These are phyloP conservation scores for Fusarium praegraminearum DNA, from an alignment of 2,329 filamentous ascomycete genomes.

Conservation along the genomic window DNA sequence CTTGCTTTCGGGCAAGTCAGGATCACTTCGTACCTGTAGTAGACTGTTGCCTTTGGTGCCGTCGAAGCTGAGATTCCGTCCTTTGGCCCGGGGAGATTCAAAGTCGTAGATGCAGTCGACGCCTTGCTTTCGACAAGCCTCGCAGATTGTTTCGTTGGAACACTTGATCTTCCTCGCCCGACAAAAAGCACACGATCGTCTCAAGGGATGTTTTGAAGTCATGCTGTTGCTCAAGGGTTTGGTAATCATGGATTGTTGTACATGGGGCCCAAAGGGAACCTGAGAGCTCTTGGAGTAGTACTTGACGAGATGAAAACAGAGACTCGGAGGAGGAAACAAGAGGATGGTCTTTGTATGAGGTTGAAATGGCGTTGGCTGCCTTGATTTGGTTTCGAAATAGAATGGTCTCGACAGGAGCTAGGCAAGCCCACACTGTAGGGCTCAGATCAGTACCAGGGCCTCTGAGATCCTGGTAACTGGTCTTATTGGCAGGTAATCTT, in stretches of 20 bases:
- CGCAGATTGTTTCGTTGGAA: constrained; percentile 55
- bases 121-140: constrained; percentile 53
- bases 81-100: constrained; percentile 50
- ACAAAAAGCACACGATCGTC: constrained; percentile 54
- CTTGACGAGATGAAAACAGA: constrained; percentile 1
- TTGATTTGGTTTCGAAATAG: constrained; percentile 30
- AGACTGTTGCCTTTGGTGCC: constrained; percentile 35
- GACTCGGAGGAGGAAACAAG: constrained; percentile 15
- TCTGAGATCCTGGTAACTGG: background rate
- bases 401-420: constrained; percentile 30
- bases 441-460: constrained; percentile 17
- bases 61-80: constrained; percentile 47
- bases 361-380: constrained; percentile 31
- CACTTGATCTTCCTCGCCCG: constrained; percentile 56
- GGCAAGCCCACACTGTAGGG: constrained; percentile 42
- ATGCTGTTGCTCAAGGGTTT: constrained; percentile 37
- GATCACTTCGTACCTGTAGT: constrained; percentile 27
- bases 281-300: background rate
- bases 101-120: constrained; percentile 56
- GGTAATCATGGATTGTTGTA: constrained; percentile 18
- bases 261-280: constrained; percentile 5
- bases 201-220: constrained; percentile 51
- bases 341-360: constrained; percentile 31
- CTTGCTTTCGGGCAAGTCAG: constrained; percentile 32
- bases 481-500: constrained; percentile 42